Evolutionary conservation across 192 early-diverging fungal genomes (phyloP), one percentile per base, ranked within the genome.

Genomic region (Dimargaris verticillata): DNA sequence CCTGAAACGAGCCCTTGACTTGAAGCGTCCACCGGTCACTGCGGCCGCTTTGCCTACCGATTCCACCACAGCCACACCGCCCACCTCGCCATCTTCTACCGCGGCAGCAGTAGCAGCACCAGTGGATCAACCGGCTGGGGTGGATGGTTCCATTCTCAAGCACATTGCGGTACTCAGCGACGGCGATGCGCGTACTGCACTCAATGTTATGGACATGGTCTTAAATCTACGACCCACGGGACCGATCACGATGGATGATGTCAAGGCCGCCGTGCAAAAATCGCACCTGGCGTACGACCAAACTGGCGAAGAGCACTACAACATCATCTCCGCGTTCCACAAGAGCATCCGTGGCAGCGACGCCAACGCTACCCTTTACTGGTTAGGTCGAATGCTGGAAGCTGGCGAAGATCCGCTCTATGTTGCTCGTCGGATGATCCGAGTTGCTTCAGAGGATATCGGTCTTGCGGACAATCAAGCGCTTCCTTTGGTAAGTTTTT

Each of bases 381-480:
- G 92, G 92, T 70, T 95, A 13, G 89, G 88, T 0, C 74, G 92
- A 4, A 95, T 95, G 90, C 70, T 95, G 3, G 82, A 81, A 43
- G 83, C 79, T 28, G 92, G 92, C 58, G 92, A 95, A 71, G 92
- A 95, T 65, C 90, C 90, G 24, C 70, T 95, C 33, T 95, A 89
- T 67, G 75, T 92, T 47, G 86, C 87, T 0, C 66, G 88, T n/a
- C 72, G 89, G 44, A 54, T 95, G 50, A 74, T 92, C 26, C 75
- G 90, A 11, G 76, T 86, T 65, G 90, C 92, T 0, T 85, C 82
- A 26, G 92, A 95, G 63, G 92, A 95, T 64, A 82, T 95, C 66
- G 92, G 92, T 0, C 66, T 92, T 28, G 92, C 88, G 9, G 88
- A 95, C 61, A 85, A 78, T 60, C 61, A 72, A 1, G 92, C 90